phyloP scores from a whole-genome alignment of 805 yeast species.

The Cyberlindnera bimundalis region DNA sequence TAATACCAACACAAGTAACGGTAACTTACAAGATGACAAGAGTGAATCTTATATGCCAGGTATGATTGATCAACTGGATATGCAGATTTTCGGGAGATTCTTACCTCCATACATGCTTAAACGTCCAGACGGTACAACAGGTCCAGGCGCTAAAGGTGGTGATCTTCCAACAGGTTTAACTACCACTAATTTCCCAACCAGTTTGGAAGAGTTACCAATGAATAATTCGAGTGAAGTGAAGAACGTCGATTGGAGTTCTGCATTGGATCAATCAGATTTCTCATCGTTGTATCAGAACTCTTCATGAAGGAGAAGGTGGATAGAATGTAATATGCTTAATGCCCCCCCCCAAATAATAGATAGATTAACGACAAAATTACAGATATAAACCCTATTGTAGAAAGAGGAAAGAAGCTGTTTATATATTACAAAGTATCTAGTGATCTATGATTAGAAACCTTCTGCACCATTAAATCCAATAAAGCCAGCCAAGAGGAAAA shows the following conservation, averaged over 20 bases:
- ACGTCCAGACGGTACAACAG: slow-evolving; percentile 24
- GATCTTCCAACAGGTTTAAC: slow-evolving; percentile 28
- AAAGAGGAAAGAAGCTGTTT: too few species aligned
- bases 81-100: slow-evolving; percentile 79
- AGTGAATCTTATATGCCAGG: slow-evolving; percentile 60
- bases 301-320: neutral
- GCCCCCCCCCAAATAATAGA: neutral
- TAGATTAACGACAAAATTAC: neutral
- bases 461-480: slow-evolving; percentile 73
- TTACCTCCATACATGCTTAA: slow-evolving; percentile 80
- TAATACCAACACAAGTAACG: neutral
- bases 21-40: slow-evolving; percentile 1
- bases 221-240: slow-evolving; percentile 4
- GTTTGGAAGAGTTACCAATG: slow-evolving; percentile 23
- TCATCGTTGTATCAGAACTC: slow-evolving; percentile 2
- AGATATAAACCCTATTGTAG: neutral
- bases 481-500: slow-evolving; percentile 66
- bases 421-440: too few species aligned
- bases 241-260: slow-evolving; percentile 2
- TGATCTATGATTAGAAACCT: slow-evolving; percentile 55
- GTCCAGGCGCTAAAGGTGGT: slow-evolving; percentile 29
- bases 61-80: slow-evolving; percentile 79
- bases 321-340: neutral
- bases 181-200: slow-evolving; percentile 24
- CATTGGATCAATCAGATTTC: slow-evolving; percentile 4